Percentiles rank a stretch among this genome's conserved stretches.
Evolutionary conservation across 1,284 basidiomycete genomes (phyloP).

Genomic region (Xerocomus amazonicus): DNA sequence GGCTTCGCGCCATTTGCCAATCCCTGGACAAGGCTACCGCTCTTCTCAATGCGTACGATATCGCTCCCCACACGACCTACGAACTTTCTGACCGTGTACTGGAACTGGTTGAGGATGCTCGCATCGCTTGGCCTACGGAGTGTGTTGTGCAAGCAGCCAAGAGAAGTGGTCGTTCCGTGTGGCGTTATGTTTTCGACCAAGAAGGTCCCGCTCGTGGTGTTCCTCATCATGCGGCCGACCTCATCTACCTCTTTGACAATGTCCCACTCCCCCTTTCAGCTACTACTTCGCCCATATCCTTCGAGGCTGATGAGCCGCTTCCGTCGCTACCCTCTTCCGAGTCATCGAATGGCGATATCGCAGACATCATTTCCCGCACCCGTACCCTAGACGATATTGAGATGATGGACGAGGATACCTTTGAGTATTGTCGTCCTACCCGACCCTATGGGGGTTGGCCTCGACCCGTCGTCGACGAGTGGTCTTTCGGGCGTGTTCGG

Average conservation of each 20-base stretch:
- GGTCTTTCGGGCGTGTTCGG: slow-evolving; percentile 59
- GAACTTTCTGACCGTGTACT: slow-evolving; percentile 64
- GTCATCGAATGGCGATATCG: slow-evolving; percentile 31
- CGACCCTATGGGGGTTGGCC: slow-evolving; percentile 44
- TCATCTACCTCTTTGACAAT: slow-evolving; percentile 74
- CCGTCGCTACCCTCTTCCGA: slow-evolving; percentile 31
- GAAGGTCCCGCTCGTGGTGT: slow-evolving; percentile 60
- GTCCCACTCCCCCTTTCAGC: slow-evolving; percentile 46
- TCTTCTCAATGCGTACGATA: slow-evolving; percentile 67
- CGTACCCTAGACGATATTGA: slow-evolving; percentile 28
- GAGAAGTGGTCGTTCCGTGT: slow-evolving; percentile 53
- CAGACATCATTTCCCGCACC: slow-evolving; percentile 27
- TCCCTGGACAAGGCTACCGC: slow-evolving; percentile 56
- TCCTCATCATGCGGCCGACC: slow-evolving; percentile 65
- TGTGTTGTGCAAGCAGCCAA: slow-evolving; percentile 49
- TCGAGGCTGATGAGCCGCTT: slow-evolving; percentile 35
- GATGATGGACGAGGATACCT: slow-evolving; percentile 27
- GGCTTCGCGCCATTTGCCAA: slow-evolving; percentile 69
- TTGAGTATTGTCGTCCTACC: slow-evolving; percentile 12
- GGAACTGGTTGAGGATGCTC: slow-evolving; percentile 68
- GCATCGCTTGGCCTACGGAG: slow-evolving; percentile 72
- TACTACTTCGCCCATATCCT: slow-evolving; percentile 35
- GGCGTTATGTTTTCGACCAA: slow-evolving; percentile 77
- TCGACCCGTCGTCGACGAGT: slow-evolving; percentile 55
- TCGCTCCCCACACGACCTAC: slow-evolving; percentile 53